These are phyloP conservation scores for Aphanomyces astaci DNA, from an alignment of 352 stramenopile species.

Conservation along the genomic window DNA sequence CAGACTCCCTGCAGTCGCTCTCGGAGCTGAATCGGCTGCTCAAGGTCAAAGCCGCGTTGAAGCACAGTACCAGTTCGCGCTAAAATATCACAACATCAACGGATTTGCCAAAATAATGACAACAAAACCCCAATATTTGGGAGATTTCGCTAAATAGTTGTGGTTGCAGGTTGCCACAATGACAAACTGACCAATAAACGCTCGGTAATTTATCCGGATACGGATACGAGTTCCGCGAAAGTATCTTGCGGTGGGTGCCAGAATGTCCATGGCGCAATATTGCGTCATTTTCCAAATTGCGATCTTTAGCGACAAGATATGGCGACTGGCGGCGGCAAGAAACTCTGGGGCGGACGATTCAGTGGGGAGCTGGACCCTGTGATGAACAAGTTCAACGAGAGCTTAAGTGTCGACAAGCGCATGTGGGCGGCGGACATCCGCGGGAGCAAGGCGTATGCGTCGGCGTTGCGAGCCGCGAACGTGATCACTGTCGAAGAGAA, in stretches of 20 bases:
- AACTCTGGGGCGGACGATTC: conserved; percentile 90
- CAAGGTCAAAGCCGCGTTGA: conserved; percentile 43
- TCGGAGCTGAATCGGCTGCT: conserved; percentile 50
- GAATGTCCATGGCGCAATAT: background rate
- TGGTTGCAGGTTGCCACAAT: no score
- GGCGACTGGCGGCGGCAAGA: conserved; percentile 24
- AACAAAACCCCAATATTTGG: background rate
- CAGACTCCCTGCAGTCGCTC: conserved; percentile 42
- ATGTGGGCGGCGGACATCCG: conserved; percentile 96
- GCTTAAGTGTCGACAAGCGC: conserved; percentile 94
- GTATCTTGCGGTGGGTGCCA: background rate
- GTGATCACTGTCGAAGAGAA: conserved; percentile 91
- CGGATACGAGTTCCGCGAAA: background rate
- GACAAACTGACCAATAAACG: background rate
- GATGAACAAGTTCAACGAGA: conserved; percentile 99
- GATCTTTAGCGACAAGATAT: background rate
- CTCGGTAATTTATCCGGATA: background rate
- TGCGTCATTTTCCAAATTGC: background rate
- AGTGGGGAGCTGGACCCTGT: conserved; percentile 92
- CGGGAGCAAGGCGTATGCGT: conserved; percentile 94
- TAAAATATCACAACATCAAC: no score
- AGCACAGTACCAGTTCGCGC: background rate
- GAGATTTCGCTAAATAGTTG: no score
- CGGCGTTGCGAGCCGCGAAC: conserved; percentile 76
- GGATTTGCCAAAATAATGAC: no score